These are phyloP conservation scores for Camelina neglecta DNA, from an alignment of 345 rosid species.

Conservation along the genomic window DNA sequence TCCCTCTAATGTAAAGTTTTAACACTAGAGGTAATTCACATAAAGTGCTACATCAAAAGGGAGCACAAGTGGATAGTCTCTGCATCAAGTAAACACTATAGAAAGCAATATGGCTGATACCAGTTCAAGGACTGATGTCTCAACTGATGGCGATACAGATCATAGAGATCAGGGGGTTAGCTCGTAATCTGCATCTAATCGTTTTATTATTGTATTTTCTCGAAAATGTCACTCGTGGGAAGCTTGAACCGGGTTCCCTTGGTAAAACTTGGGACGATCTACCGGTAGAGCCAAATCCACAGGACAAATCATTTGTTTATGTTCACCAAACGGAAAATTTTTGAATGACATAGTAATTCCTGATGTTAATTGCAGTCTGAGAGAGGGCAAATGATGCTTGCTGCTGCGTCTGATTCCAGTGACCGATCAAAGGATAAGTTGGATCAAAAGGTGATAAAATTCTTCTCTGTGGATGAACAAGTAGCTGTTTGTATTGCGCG, in stretches of 20 bases:
- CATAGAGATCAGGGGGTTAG: slow-evolving; percentile 80
- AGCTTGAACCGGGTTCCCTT: slow-evolving; percentile 32
- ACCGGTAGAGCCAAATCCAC: slow-evolving; percentile 20
- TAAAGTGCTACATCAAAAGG: slow-evolving; percentile 43
- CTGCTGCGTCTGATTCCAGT: slow-evolving; percentile 78
- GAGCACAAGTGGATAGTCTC: slow-evolving; percentile 50
- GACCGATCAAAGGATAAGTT: slow-evolving; percentile 88
- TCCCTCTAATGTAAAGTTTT: slow-evolving; percentile 25
- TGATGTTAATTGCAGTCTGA: slow-evolving; percentile 61
- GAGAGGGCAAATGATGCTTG: slow-evolving; percentile 54
- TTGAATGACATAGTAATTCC: slow-evolving; percentile 6
- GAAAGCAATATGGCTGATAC: slow-evolving; percentile 76
- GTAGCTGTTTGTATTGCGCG: neutral
- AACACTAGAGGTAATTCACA: slow-evolving; percentile 24
- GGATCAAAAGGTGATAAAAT: slow-evolving; percentile 77
- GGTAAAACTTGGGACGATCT: slow-evolving; percentile 28
- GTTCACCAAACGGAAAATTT: neutral
- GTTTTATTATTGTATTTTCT: slow-evolving; percentile 37
- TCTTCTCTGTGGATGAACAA: slow-evolving; percentile 18
- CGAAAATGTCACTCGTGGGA: slow-evolving; percentile 31
- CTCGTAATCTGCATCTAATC: slow-evolving; percentile 32
- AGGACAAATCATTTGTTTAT: slow-evolving; percentile 6
- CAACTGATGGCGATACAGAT: slow-evolving; percentile 85
- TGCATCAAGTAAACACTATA: slow-evolving; percentile 48
- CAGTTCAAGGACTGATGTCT: slow-evolving; percentile 86